Evolutionary conservation across 1,284 basidiomycete species (phyloP), one percentile per base, ranked within the genome.

Genomic region (Moesziomyces parantarcticus): DNA sequence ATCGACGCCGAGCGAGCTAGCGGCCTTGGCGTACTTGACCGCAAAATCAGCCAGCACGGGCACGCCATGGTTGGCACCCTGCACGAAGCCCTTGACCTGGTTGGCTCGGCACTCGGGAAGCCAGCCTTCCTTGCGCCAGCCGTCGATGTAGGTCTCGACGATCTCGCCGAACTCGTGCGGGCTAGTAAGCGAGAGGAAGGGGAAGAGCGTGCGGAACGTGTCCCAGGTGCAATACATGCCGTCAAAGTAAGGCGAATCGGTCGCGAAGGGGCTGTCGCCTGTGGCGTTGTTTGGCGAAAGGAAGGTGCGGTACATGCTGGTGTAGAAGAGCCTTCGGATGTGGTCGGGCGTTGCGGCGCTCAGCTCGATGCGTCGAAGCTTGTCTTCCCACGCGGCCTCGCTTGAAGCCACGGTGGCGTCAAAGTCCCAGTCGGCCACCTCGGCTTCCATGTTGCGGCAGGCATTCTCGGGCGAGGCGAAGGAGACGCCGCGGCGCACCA

Each of bases 281-380:
- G 79, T 81, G 10, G 76, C 78, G 42, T 81, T 81, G 70, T 80
- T 80, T 18, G 79, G 79, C 22, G 63, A 78, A 8, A 81, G 65
- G 59, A 80, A 81, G 20, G 67, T 62, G n/a, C 78, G 60, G 63
- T 81, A 81, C 43, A 79, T 67, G 14, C 61, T 70, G 22, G 75
- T 73, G 57, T 81, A 81, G 62, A 80, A 76, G 20, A 80, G 54
- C 23, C 66, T 34, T n/a, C 52, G 54, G 41, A 81, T 42, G 42
- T 68, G 64, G 34, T 68, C 60, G n/a, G 76, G 62, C n/a, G 77
- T 78, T 0, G 67, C 56, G 13, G 66, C 45, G 45, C 29, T 46
- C 32, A 81, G 64, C 46, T 76, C 69, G 48, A 80, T 68, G 6
- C 76, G 59, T 34, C 70, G 54, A 13, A 81, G 68, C 68, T 78